Percentiles rank a stretch among this genome's conserved stretches.
These are phyloP conservation scores for Acidomyces sp. DNA, from an alignment of 495 filamentous ascomycete genomes.

Conservation along the genomic window DNA sequence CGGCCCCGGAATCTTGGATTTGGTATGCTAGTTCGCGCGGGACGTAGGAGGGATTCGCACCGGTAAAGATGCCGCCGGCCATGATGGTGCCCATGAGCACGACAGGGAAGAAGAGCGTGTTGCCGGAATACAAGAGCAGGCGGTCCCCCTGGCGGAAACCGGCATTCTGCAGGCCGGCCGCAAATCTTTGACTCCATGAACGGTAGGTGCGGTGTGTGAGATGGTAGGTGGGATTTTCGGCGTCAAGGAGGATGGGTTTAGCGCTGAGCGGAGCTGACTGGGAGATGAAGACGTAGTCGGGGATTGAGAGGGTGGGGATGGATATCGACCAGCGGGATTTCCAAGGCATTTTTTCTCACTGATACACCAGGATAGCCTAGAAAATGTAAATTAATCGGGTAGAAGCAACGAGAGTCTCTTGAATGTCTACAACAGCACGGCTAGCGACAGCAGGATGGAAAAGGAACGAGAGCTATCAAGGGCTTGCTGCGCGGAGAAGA, in stretches of 20 bases:
- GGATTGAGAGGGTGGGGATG: slow-evolving; percentile 38
- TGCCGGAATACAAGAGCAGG: slow-evolving; percentile 41
- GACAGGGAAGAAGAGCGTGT: slow-evolving; percentile 54
- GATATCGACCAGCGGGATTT: slow-evolving; percentile 39
- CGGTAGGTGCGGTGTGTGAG: slow-evolving; percentile 48
- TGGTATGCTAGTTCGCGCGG: slow-evolving; percentile 61
- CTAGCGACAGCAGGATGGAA: too few relatives aligned
- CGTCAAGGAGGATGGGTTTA: slow-evolving; percentile 39
- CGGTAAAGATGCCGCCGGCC: slow-evolving; percentile 68
- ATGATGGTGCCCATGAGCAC: slow-evolving; percentile 61
- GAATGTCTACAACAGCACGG: too few relatives aligned
- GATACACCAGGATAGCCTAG: too few relatives aligned
- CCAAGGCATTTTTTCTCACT: slow-evolving; percentile 41
- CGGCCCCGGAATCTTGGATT: slow-evolving; percentile 54
- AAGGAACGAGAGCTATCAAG: too few relatives aligned
- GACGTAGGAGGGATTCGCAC: slow-evolving; percentile 66
- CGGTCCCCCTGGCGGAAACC: slow-evolving; percentile 59
- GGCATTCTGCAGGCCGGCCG: slow-evolving; percentile 50
- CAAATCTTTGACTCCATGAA: slow-evolving; percentile 56
- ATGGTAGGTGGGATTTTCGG: slow-evolving; percentile 41
- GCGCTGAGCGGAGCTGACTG: slow-evolving; percentile 30
- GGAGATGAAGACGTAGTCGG: slow-evolving; percentile 38
- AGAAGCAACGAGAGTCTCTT: too few relatives aligned
- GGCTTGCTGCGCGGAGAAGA: too few relatives aligned
- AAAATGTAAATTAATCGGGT: too few relatives aligned